Evolutionary conservation across 306 rosid genomes (phyloP).

Genomic region (Gastrolobium bilobum): DNA sequence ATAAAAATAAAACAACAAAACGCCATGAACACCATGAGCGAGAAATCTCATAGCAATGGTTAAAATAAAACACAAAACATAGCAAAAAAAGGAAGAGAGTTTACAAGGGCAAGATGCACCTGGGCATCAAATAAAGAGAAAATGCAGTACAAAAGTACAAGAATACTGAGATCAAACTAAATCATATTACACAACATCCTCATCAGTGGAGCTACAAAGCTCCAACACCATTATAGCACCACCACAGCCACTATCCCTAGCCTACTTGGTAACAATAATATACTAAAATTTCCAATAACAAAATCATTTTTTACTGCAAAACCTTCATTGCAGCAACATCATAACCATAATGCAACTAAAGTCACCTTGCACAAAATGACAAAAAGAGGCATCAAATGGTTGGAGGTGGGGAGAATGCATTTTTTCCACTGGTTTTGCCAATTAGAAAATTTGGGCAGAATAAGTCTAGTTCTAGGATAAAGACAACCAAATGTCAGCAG

Average conservation of each 20-base stretch:
- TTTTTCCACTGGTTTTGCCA: neutral
- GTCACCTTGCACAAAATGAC: no score
- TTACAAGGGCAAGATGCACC: neutral
- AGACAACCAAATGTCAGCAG: neutral
- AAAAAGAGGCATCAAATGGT: neutral
- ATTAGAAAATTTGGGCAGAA: neutral
- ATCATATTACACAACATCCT: neutral
- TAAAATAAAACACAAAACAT: neutral
- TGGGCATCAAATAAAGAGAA: no score
- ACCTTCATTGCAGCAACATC: neutral
- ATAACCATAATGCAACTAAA: no score
- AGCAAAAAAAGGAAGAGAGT: constrained; percentile 1
- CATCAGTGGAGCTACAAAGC: neutral
- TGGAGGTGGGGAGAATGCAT: neutral
- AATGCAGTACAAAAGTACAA: no score
- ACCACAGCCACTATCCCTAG: constrained; percentile 21
- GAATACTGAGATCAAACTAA: neutral
- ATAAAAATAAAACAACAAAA: neutral
- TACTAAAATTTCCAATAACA: neutral
- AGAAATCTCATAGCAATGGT: no score
- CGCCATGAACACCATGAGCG: no score
- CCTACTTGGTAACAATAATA: neutral
- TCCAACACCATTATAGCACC: neutral
- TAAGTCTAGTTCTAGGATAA: neutral
- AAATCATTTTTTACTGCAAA: neutral